These are phyloP conservation scores for Furcasterigmium sp. DNA, from an alignment of 2,329 filamentous ascomycete species.

Conservation along the genomic window DNA sequence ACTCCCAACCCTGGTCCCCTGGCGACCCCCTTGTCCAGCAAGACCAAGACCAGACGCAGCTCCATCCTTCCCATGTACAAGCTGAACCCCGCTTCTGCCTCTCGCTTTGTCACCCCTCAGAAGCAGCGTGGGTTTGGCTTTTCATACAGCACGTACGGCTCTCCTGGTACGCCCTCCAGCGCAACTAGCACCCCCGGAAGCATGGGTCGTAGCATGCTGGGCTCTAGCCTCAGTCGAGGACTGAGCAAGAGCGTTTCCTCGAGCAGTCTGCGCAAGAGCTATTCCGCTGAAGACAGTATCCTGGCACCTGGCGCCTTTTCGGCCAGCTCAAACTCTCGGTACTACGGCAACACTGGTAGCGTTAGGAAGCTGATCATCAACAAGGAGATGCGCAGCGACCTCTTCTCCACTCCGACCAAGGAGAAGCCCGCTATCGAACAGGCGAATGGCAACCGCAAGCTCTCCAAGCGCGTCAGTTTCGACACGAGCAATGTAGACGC, in stretches of 20 bases:
- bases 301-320: conserved; percentile 82
- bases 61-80: conserved; percentile 83
- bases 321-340: conserved; percentile 56
- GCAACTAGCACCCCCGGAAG: conserved; percentile 64
- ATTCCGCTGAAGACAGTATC: conserved; percentile 79
- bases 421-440: conserved; percentile 38
- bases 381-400: conserved; percentile 71
- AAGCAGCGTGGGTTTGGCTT: conserved; percentile 80
- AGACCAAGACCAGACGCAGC: conserved; percentile 68
- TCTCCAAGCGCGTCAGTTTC: conserved; percentile 89
- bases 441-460: conserved; percentile 42
- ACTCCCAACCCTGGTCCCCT: conserved; percentile 76
- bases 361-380: conserved; percentile 94
- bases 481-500: conserved; percentile 57
- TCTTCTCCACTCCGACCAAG: conserved; percentile 57
- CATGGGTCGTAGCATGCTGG: conserved; percentile 59
- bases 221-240: conserved; percentile 62
- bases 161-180: conserved; percentile 66
- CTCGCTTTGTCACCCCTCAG: conserved; percentile 76
- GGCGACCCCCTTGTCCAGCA: conserved; percentile 79
- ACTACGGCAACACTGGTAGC: conserved; percentile 62
- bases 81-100: conserved; percentile 74
- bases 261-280: conserved; percentile 77
- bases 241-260: conserved; percentile 85
- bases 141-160: conserved; percentile 87